Evolutionary conservation across 495 filamentous ascomycete species (phyloP).

Genomic region (Penicillium steckii): DNA sequence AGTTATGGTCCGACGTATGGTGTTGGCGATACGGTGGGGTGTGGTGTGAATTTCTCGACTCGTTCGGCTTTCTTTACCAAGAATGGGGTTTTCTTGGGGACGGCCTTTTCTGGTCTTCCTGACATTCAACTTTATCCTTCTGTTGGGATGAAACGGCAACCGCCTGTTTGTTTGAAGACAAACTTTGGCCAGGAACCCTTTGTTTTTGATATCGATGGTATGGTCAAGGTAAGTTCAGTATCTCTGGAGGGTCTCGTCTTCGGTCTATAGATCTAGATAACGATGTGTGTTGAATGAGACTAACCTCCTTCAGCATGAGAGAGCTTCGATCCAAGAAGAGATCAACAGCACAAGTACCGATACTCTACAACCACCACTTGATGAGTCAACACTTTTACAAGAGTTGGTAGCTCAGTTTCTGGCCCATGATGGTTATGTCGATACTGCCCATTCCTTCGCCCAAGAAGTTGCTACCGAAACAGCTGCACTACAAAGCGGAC

Average conservation of each 20-base stretch:
- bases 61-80: slow-evolving; percentile 93
- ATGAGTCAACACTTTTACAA: slow-evolving; percentile 78
- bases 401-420: slow-evolving; percentile 83
- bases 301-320: slow-evolving; percentile 55
- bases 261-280: too few relatives aligned
- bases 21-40: slow-evolving; percentile 80
- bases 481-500: slow-evolving; percentile 57
- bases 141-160: slow-evolving; percentile 86
- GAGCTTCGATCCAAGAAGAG: slow-evolving; percentile 53
- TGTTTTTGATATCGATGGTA: slow-evolving; percentile 86
- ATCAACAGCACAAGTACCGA: slow-evolving; percentile 52
- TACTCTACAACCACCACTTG: slow-evolving; percentile 62
- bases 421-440: slow-evolving; percentile 95
- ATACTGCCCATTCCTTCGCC: slow-evolving; percentile 85
- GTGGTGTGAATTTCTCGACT: slow-evolving; percentile 89
- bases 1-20: slow-evolving; percentile 72
- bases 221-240: slow-evolving; percentile 63
- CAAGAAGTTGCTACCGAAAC: slow-evolving; percentile 77
- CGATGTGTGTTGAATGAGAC: too few relatives aligned
- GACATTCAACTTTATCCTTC: slow-evolving; percentile 74
- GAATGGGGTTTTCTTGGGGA: slow-evolving; percentile 80
- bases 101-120: slow-evolving; percentile 76
- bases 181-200: slow-evolving; percentile 95
- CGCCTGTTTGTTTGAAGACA: slow-evolving; percentile 74
- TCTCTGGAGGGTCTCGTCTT: not conserved